phyloP scores from a whole-genome alignment of 768 basidiomycete species.

The Russula sp. region DNA sequence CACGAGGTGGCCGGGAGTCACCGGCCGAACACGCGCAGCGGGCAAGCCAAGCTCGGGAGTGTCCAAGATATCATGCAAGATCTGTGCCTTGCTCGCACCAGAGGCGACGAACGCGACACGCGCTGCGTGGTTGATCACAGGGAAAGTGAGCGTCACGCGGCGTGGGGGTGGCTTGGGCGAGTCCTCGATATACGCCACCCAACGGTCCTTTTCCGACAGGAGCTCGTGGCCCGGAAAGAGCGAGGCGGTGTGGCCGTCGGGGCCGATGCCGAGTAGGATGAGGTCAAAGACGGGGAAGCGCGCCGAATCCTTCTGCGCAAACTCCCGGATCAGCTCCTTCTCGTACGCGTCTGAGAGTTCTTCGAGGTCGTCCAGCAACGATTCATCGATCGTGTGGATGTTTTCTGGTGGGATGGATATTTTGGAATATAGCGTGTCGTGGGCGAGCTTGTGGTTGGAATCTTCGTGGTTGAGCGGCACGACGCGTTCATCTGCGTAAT shows the following conservation, averaged over 20 bases:
- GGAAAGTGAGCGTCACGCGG: slow-evolving; percentile 88
- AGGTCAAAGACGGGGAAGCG: slow-evolving; percentile 97
- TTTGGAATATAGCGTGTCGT: slow-evolving; percentile 65
- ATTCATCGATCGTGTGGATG: slow-evolving; percentile 76
- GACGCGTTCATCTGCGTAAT: slow-evolving; percentile 92
- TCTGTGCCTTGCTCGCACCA: slow-evolving; percentile 76
- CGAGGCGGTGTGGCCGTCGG: slow-evolving; percentile 96
- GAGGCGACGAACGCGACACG: slow-evolving; percentile 85
- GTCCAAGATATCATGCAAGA: slow-evolving; percentile 68
- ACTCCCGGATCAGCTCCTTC: slow-evolving; percentile 77
- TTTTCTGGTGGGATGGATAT: slow-evolving; percentile 70
- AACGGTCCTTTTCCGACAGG: slow-evolving; percentile 79
- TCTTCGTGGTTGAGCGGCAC: slow-evolving; percentile 91
- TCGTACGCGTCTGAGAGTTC: slow-evolving; percentile 79
- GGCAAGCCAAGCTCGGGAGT: slow-evolving; percentile 74
- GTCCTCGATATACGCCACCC: slow-evolving; percentile 92
- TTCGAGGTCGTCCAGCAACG: slow-evolving; percentile 62
- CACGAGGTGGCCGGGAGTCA: slow-evolving; percentile 73
- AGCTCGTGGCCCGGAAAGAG: slow-evolving; percentile 92
- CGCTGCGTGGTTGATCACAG: slow-evolving; percentile 84
- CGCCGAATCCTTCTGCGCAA: slow-evolving; percentile 88
- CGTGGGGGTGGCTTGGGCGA: slow-evolving; percentile 88
- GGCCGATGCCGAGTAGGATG: slow-evolving; percentile 93
- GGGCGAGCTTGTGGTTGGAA: slow-evolving; percentile 82
- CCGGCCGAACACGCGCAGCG: slow-evolving; percentile 72